Base-by-base conservation (phyloP, 768 basidiomycete species). In the Stropharia rugosoannulata region DNA sequence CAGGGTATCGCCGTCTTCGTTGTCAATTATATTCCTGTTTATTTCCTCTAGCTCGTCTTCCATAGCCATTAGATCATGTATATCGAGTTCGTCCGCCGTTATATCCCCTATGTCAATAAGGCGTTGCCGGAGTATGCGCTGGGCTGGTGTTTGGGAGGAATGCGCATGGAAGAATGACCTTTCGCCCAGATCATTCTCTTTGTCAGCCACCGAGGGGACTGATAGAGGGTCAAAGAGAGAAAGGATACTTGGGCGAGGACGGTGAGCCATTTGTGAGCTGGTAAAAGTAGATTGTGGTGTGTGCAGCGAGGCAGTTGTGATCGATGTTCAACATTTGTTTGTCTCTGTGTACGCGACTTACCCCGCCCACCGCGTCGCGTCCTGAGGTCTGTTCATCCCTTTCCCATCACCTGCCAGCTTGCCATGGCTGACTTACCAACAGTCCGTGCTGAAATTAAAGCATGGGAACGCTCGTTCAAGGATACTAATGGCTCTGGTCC, bases 401-500 rank as follows among this genome's bases (percentile, higher is more conserved):
- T 60, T 38, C 38, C 42, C 48, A 38, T 52, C 47, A 47, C 38
- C 48, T 36, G 40, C 9, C 22, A 6, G 16, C 43, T 51, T 19
- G 35, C 55, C 56, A 79, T 77, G 75, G 59, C 70, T 62, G 80
- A 84, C 62, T 57, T 83, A 51, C 66, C 78, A 35, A 60, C 75
- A 46, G 70, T 92, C 35, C 82, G 84, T 9, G 73, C 85, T 57
- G 84, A 93, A 65, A 83, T 93, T 58, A 93, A 93, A 68, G 58
- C 73, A 41, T 93, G 90, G 85, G 91, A 93, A 64, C 85, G 84
- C 58, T 75, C 75, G 16, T 93, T 91, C 69, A 82, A 77, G 55
- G 68, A 73, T 0, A 63, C 60, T 0, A 73, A 90, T 66, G 81
- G 79, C 39, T 78, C 81, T 58, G 78, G 82, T 35, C 85, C 90